phyloP scores from a whole-genome alignment of 108 stramenopile species.

The Nannochloropsis salina region DNA sequence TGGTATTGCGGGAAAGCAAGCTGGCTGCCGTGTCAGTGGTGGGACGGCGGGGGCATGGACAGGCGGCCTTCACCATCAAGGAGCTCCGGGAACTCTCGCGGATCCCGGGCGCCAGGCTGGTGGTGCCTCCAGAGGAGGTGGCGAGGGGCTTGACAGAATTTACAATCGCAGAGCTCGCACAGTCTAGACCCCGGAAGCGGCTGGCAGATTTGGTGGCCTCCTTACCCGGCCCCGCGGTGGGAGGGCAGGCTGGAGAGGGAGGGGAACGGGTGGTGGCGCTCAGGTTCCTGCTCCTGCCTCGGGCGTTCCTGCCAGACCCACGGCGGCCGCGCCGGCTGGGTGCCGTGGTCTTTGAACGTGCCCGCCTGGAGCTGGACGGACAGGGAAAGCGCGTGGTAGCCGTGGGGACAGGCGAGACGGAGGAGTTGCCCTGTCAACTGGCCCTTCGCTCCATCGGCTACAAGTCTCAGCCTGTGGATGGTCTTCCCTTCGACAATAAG shows the following conservation, averaged over 20 bases:
- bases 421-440: constrained; percentile 55
- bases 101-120: constrained; percentile 60
- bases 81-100: constrained; percentile 89
- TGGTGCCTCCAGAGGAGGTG: constrained; percentile 68
- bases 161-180: constrained; percentile 33
- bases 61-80: constrained; percentile 97
- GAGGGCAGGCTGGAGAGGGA: not conserved
- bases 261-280: constrained; percentile 59
- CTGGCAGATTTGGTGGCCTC: constrained; percentile 29
- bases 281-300: constrained; percentile 77
- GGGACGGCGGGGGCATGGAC: constrained; percentile 89
- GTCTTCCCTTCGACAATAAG: constrained; percentile 64
- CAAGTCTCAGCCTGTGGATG: constrained; percentile 68
- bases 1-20: constrained; percentile 51
- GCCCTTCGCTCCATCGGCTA: constrained; percentile 84
- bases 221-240: constrained; percentile 11
- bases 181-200: constrained; percentile 34
- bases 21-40: constrained; percentile 62
- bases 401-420: constrained; percentile 64
- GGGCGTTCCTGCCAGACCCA: constrained; percentile 54
- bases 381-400: constrained; percentile 63
- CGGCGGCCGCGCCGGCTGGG: constrained; percentile 47
- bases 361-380: constrained; percentile 59
- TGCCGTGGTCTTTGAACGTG: constrained; percentile 67
- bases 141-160: constrained; percentile 63